Conservation (phyloP, 78 protist genomes). For the Dictyostelium capitatum region DNA sequence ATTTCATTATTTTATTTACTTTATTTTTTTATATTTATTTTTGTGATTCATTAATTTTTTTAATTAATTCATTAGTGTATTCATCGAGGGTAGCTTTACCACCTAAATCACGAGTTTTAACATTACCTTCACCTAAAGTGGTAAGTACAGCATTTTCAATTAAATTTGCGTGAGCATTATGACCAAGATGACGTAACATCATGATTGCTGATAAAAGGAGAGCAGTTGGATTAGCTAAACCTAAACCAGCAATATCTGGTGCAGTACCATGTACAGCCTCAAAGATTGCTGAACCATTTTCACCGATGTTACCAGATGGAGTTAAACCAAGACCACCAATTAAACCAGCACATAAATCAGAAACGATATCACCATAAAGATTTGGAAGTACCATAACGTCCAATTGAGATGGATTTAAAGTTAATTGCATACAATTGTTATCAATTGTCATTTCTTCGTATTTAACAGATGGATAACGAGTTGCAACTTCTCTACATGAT, state of each 20-base stretch:
- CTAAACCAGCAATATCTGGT: conserved; percentile 91
- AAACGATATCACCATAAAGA: conserved; percentile 93
- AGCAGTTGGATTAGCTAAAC: conserved; percentile 92
- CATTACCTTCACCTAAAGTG: conserved; percentile 75
- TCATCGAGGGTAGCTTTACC: conserved; percentile 56
- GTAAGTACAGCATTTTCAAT: conserved; percentile 77
- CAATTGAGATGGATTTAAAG: conserved; percentile 83
- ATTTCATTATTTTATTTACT: not conserved
- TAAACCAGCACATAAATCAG: conserved; percentile 91
- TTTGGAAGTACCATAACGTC: conserved; percentile 93
- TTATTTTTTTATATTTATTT: not conserved
- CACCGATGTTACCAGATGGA: conserved; percentile 92
- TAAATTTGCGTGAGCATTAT: conserved; percentile 34
- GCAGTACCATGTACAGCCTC: conserved; percentile 94
- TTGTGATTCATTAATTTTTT: conserved; percentile 2
- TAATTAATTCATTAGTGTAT: conserved; percentile 69
- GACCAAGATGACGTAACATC: conserved; percentile 92
- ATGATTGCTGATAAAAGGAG: conserved; percentile 85
- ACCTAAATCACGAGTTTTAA: conserved; percentile 76
- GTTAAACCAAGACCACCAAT: conserved; percentile 93
- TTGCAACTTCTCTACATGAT: conserved; percentile 85
- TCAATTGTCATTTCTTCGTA: conserved; percentile 88
- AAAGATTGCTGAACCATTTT: conserved; percentile 85
- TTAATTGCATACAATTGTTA: conserved; percentile 90
- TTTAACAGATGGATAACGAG: conserved; percentile 90